phyloP scores from a whole-genome alignment of 2,329 filamentous ascomycete species.

The Sclerotinia subarctica region DNA sequence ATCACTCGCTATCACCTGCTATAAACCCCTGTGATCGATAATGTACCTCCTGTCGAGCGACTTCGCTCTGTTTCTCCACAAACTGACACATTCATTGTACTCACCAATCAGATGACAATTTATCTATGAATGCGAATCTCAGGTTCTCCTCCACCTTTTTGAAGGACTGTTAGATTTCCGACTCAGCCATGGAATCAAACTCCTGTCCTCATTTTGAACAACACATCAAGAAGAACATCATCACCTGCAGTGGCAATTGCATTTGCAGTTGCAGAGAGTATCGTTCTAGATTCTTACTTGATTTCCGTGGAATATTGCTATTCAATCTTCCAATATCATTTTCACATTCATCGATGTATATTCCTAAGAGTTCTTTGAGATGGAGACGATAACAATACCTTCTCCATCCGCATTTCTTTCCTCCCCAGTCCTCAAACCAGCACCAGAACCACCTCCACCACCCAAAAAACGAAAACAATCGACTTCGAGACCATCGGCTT shows the following conservation, averaged over 20 bases:
- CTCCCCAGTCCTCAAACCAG: conserved; percentile 38
- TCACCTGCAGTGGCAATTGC: background rate
- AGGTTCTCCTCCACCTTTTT: conserved; percentile 15
- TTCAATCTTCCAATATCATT: conserved; percentile 9
- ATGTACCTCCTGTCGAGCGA: conserved; percentile 4
- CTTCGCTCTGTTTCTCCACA: conserved; percentile 16
- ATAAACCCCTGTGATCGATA: conserved; percentile 11
- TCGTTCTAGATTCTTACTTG: conserved; percentile 6
- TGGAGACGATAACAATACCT: conserved; percentile 60
- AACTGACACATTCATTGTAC: conserved; percentile 16
- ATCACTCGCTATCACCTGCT: conserved; percentile 12
- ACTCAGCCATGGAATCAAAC: conserved; percentile 13
- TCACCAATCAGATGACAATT: conserved; percentile 16
- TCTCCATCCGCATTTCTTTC: conserved; percentile 54
- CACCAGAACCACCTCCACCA: conserved; percentile 32
- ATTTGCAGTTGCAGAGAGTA: background rate
- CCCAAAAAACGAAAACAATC: conserved; percentile 31
- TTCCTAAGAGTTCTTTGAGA: conserved; percentile 36
- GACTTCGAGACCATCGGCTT: conserved; percentile 26
- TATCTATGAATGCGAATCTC: conserved; percentile 8
- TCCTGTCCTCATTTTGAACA: conserved; percentile 13
- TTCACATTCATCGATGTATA: conserved; percentile 27
- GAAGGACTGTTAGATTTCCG: conserved; percentile 1
- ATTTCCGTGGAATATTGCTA: background rate
- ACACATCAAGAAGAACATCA: conserved; percentile 18